Conservation (phyloP, 108 stramenopile species). For the Cylindrotheca fusiformis region DNA sequence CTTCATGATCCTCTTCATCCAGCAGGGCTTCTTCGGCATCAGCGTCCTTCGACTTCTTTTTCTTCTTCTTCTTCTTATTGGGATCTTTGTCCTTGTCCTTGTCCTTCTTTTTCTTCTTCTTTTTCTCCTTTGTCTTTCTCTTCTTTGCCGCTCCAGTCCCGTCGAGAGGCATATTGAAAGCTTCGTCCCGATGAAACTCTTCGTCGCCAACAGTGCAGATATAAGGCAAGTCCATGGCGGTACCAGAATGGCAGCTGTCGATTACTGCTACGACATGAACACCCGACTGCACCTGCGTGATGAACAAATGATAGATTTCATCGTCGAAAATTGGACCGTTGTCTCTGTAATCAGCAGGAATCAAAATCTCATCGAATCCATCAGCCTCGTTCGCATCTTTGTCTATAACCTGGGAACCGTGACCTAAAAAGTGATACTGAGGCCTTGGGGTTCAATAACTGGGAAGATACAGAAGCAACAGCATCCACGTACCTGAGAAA, state of each 20-base stretch:
- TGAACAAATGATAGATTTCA: constrained; percentile 64
- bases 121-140: constrained; percentile 2
- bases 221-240: constrained; percentile 66
- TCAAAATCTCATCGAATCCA: constrained; percentile 82
- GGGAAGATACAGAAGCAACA: background rate
- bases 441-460: background rate
- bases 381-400: constrained; percentile 60
- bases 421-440: constrained; percentile 27
- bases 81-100: constrained; percentile 1
- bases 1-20: constrained; percentile 7
- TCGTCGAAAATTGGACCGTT: constrained; percentile 73
- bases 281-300: constrained; percentile 63
- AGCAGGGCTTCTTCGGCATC: constrained; percentile 9
- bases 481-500: constrained; percentile 49
- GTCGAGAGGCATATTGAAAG: constrained; percentile 22
- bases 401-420: constrained; percentile 71
- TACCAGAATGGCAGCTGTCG: constrained; percentile 82
- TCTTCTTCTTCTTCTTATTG: constrained; percentile 4
- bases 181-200: constrained; percentile 21
- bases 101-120: constrained; percentile 18
- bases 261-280: constrained; percentile 62
- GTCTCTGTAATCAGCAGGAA: constrained; percentile 71
- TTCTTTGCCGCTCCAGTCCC: background rate
- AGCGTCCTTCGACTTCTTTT: constrained; percentile 6
- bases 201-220: constrained; percentile 44